Conservation (phyloP, 352 stramenopile genomes). For the Phytopythium mirpurense region DNA sequence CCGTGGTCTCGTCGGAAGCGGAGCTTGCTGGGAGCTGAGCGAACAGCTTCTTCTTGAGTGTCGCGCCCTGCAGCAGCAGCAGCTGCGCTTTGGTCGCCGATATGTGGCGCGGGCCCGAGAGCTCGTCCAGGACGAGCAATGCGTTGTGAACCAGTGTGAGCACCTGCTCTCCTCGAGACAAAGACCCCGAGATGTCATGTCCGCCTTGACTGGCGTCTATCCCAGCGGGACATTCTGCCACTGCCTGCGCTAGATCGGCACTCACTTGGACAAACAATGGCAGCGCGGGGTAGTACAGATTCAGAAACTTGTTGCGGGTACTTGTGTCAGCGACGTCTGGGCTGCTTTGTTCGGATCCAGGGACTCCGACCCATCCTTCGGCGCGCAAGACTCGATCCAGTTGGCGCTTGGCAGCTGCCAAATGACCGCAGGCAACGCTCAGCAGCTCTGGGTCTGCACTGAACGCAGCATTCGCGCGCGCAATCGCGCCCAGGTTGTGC, state of each 20-base stretch:
- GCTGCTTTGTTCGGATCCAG: constrained; percentile 3
- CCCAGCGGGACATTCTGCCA: constrained; percentile 31
- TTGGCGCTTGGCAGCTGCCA: constrained; percentile 34
- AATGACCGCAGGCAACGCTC: constrained; percentile 9
- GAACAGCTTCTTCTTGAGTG: constrained; percentile 36
- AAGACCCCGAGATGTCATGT: background rate
- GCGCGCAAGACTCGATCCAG: constrained; percentile 41
- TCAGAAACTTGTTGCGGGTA: constrained; percentile 29
- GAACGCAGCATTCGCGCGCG: constrained; percentile 25
- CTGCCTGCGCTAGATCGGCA: constrained; percentile 33
- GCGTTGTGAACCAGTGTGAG: constrained; percentile 30
- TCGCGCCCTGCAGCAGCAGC: constrained; percentile 42
- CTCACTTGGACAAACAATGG: constrained; percentile 47
- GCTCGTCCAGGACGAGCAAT: constrained; percentile 16
- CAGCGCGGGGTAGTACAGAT: constrained; percentile 49
- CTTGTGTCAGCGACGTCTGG: background rate
- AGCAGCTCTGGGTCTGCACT: constrained; percentile 11
- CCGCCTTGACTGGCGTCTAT: background rate
- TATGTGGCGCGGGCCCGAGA: constrained; percentile 40
- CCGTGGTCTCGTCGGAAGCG: background rate
- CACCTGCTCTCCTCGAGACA: constrained; percentile 4
- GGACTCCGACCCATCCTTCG: constrained; percentile 56
- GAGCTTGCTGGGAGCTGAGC: background rate
- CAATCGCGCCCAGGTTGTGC: constrained; percentile 29
- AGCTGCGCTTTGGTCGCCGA: constrained; percentile 34